Base-by-base conservation (phyloP, 306 rosid species). In the Quercus parvula region DNA sequence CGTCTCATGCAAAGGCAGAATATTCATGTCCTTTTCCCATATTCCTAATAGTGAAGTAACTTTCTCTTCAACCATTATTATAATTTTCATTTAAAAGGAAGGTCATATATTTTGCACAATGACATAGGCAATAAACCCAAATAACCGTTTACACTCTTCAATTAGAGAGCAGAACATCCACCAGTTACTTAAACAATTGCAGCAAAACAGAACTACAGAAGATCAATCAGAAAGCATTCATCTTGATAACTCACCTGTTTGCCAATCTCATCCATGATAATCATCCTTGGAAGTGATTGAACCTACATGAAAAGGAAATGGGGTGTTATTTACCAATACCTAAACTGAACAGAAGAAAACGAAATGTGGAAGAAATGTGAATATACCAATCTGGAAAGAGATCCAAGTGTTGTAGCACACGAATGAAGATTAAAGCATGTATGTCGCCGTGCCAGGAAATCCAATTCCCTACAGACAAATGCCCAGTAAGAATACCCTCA, bases 231-330 rank as follows among this genome's bases (percentile, higher is more conserved):
- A 5, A 22, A 74, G 33, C 22, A 5, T 13, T 41, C 19, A 25
- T 20, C 24, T 19, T 10, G 55, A 76, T 4, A 80, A 71, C 33
- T 81, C 25, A 95, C 98, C 98, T 95, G 99, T 71, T 92, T 95
- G 80, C 99, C 99, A 63, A 95, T 95, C 88, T 95, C 99, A 46
- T 93, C 98, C 92, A 82, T 90, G 84, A 95, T 95, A 85, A 95
- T 95, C 99, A 95, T 92, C 86, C 99, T 92, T 58, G 99, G 98
- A 72, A 95, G 84, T 56, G 99, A 95, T 78, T 95, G 97, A 79
- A 95, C 98, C 99, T 95, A 83, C 88, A 82, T 58, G 46, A 56
- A 81, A 62, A 74, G 77, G 71, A 55, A 73, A 73, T 64, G 54
- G 54, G 54, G 54, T 2, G 54, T 46, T 54, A 66, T 73, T 28